Evolutionary conservation across 345 rosid genomes (phyloP).

Genomic region (Salix exigua): DNA sequence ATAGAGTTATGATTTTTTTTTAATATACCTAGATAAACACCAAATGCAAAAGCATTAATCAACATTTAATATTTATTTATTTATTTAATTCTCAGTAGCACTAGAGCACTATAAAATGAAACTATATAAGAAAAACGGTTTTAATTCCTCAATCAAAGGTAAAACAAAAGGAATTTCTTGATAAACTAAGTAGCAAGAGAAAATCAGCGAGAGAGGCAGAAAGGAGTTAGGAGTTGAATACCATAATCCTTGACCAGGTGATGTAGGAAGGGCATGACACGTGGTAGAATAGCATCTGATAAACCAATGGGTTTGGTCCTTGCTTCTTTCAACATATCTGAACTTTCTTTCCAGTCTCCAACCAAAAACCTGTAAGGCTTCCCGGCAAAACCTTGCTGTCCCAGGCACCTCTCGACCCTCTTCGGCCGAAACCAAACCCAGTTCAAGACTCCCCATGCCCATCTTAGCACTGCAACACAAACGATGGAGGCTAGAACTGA

Average conservation of each 20-base stretch:
- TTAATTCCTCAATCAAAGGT: no score
- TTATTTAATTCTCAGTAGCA: no score
- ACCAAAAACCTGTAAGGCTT: constrained; percentile 30
- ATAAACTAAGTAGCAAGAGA: no score
- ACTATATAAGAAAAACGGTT: no score
- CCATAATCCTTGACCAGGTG: constrained; percentile 30
- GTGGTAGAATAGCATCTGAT: constrained; percentile 34
- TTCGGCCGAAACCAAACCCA: constrained; percentile 50
- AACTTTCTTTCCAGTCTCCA: constrained; percentile 40
- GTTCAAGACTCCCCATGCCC: constrained; percentile 29
- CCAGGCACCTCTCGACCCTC: constrained; percentile 41
- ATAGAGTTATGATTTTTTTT: no score
- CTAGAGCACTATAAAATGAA: no score
- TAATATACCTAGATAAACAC: no score
- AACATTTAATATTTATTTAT: no score
- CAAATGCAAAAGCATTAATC: no score
- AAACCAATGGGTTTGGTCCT: constrained; percentile 29
- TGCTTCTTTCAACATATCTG: constrained; percentile 24
- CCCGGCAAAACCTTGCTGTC: constrained; percentile 43
- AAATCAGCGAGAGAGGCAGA: not conserved
- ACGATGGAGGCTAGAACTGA: not conserved
- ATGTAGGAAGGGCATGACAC: constrained; percentile 35
- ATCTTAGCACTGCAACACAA: not conserved
- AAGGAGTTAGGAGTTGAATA: not conserved
- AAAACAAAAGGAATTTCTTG: no score